Evolutionary conservation across 1,139 yeast species (phyloP), one percentile per base, ranked within the genome.

Genomic region (Saccharomyces hybrid): DNA sequence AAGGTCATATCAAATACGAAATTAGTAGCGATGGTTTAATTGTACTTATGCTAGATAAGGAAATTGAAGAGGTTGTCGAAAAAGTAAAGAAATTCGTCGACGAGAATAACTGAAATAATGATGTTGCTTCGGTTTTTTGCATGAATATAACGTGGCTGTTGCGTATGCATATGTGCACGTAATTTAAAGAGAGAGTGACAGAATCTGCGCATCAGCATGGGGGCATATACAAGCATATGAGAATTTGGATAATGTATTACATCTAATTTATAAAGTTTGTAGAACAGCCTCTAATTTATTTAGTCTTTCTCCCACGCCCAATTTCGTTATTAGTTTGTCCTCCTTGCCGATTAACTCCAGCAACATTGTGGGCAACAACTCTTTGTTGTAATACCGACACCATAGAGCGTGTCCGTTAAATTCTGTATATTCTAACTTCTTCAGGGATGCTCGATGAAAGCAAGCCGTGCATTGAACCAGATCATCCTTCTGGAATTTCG

Each of bases 1-100:
- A 83, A 59, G 84, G 82, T 5, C 80, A 80, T 62, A 79, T 84
- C 59, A 83, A 83, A 64, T 84, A 84, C 63, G 88, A 84, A 62
- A 86, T 83, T 6, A 87, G 87, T 4, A 81, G 86, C 57, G 89
- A 84, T 64, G 89, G 89, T 3, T 70, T 84, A 56, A 84, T 84
- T 55, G 83, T 84, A 46, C 75, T 84, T 47, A 75, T 84, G 32
- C 82, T 82, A 26, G 74, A 72, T 53, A 66, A 66, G 28, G 66
- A 65, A 9, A 57, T 61, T 41, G 69, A 65, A 46, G 57, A 60
- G 28, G 57, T 68, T 26, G 64, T 66, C n/a, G 59, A 57, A 3
- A 56, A 62, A 27, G 68, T 69, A n/a, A 63, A 61, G 42, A 50
- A 56, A 14, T 69, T 67, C 53, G 69, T 69, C 4, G 62, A 59